Base-by-base conservation (phyloP, 2,329 filamentous ascomycete species). In the Fusarium sp. region DNA sequence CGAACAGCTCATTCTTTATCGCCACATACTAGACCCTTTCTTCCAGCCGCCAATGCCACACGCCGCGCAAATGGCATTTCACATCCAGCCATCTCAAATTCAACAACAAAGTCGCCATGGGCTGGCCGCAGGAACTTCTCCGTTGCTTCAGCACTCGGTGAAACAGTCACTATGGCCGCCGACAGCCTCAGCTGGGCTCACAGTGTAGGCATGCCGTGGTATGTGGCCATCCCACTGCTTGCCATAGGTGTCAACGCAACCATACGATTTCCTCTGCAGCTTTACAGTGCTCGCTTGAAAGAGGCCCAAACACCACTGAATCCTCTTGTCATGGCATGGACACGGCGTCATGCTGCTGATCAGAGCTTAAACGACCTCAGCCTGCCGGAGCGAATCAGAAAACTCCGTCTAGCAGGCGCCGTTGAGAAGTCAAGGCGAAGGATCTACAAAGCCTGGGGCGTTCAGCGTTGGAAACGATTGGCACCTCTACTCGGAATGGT, bases 221-320 rank as follows among this genome's bases (percentile, higher is more conserved):
- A 79, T 67, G 65, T 86, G 30, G 79, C 81, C 26, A 85, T 88
- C 45, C 85, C 86, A 6, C 76, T 85, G n/a, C 76, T 85, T 15
- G 83, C 84, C 8, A 62, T 86, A 3, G 73, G 76, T 44, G 75
- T 86, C 70, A 83, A 80, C 73, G 69, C 81, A 38, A 56, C 80
- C 46, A 70, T 83, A 59, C 80, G 85, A 15, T 73, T 86, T 6
- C 86, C 86, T 7, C 76, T 83, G 8, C 78, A 77, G 34, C 65
- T 80, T 56, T 83, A 86, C 71, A 79, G 70, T 42, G 69, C 76
- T 50, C 49, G 71, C 23, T 74, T 80, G 14, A 68, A 76, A 9
- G 45, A 74, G 9, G 73, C 67, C 21, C 77, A 77, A 36, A 74
- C 42, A 17, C 68, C 73, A 24, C 47, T 78, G 47, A 69, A 56